Evolutionary conservation across 495 filamentous ascomycete genomes (phyloP).

Genomic region (Penicillium cinerascens): DNA sequence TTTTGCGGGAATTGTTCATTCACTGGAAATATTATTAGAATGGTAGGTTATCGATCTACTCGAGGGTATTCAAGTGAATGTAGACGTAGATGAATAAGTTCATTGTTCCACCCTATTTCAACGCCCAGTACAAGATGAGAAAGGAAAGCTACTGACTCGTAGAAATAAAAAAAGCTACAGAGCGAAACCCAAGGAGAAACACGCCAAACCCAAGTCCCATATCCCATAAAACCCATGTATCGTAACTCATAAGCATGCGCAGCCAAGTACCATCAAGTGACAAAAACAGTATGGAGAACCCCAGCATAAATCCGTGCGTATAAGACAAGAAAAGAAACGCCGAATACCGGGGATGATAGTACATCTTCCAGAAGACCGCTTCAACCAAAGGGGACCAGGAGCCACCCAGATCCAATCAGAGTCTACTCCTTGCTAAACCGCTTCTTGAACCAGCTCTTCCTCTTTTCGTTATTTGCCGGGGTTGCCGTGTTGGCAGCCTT

Average conservation of each 20-base stretch:
- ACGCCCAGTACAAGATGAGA: too few species aligned
- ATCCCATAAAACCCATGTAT: slow-evolving; percentile 25
- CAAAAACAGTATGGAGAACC: slow-evolving; percentile 8
- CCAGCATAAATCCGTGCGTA: not conserved
- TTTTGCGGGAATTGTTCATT: too few species aligned
- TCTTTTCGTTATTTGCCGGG: slow-evolving; percentile 53
- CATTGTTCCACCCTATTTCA: too few species aligned
- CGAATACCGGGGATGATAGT: slow-evolving; percentile 3
- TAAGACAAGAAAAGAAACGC: not conserved
- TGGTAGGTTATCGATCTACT: not conserved
- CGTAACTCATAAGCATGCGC: slow-evolving; percentile 30
- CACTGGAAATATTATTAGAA: too few species aligned
- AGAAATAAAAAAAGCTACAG: slow-evolving; percentile 21
- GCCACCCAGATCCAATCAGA: not conserved
- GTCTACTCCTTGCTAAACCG: slow-evolving; percentile 66
- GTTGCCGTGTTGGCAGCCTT: slow-evolving; percentile 3
- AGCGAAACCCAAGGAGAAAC: not conserved
- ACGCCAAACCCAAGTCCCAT: slow-evolving; percentile 4
- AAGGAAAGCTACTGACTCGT: slow-evolving; percentile 17
- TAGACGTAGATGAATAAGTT: too few species aligned
- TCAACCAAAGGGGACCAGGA: not conserved
- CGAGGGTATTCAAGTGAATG: not conserved
- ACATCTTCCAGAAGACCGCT: slow-evolving; percentile 1
- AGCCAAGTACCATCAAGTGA: slow-evolving; percentile 5
- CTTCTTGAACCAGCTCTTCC: slow-evolving; percentile 83